Evolutionary conservation across 1,139 yeast genomes (phyloP).

Genomic region (Hemisphaericaspora xylanilytica): DNA sequence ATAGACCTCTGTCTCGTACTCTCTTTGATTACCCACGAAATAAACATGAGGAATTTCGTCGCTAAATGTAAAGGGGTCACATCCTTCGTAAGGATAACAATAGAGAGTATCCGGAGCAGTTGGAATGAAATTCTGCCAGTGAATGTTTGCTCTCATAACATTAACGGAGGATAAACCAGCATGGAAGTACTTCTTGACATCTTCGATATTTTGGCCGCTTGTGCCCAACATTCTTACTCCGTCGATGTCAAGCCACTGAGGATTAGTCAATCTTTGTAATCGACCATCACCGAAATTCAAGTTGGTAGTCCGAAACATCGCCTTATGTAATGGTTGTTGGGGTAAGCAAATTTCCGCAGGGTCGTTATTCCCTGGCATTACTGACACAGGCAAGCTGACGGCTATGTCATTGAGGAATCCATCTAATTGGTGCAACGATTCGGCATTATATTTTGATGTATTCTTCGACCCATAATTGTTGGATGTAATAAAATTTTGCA

Average conservation of each 20-base stretch:
- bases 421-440: constrained; percentile 50
- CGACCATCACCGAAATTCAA: constrained; percentile 40
- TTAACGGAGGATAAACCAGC: constrained; percentile 23
- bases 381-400: constrained; percentile 59
- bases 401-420: constrained; percentile 57
- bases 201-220: constrained; percentile 82
- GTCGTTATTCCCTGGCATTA: constrained; percentile 84
- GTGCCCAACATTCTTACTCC: constrained; percentile 64
- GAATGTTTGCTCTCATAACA: constrained; percentile 65
- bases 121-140: constrained; percentile 88
- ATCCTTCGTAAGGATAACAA: constrained; percentile 79
- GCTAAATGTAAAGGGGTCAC: constrained; percentile 74
- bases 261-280: constrained; percentile 64
- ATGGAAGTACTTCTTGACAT: constrained; percentile 61
- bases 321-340: constrained; percentile 81
- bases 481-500: constrained; percentile 28
- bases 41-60: constrained; percentile 81
- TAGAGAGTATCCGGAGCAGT: constrained; percentile 96
- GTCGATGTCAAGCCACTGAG: constrained; percentile 60
- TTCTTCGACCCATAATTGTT: constrained; percentile 55
- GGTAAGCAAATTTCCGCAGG: constrained; percentile 85
- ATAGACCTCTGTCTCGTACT: constrained; percentile 42
- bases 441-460: constrained; percentile 46
- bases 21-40: constrained; percentile 79
- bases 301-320: constrained; percentile 57